Percentiles rank a stretch among this genome's conserved stretches.
Evolutionary conservation across 1,284 basidiomycete species (phyloP).

Genomic region (Marasmius sp.): DNA sequence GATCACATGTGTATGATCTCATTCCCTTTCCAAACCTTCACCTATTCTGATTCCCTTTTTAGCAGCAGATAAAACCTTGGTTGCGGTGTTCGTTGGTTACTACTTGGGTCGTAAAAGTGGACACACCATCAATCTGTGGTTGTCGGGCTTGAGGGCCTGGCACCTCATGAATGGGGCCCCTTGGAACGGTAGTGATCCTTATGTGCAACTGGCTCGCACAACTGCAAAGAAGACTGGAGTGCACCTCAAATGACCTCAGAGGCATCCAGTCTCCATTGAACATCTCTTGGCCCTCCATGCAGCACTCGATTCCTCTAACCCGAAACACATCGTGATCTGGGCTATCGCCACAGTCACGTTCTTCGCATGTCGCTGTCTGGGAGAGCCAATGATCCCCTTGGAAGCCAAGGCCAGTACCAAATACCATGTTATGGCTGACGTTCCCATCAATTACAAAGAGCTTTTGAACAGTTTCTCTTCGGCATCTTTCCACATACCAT

Average conservation of each 20-base stretch:
- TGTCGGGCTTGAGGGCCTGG: neutral
- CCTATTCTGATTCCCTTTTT: neutral
- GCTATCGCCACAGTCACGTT: neutral
- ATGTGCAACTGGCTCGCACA: neutral
- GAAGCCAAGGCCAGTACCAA: neutral
- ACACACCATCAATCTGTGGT: neutral
- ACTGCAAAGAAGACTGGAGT: neutral
- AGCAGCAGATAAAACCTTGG: conserved; percentile 23
- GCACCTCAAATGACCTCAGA: neutral
- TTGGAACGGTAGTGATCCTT: neutral
- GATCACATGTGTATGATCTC: conserved; percentile 23
- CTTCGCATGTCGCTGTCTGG: conserved; percentile 5
- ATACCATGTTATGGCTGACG: neutral
- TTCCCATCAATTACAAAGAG: neutral
- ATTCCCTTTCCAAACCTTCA: neutral
- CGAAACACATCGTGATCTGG: neutral
- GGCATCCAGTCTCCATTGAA: neutral
- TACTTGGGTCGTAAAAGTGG: neutral
- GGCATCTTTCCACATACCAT: conserved; percentile 1
- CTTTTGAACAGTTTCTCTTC: neutral
- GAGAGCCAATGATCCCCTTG: neutral
- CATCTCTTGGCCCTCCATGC: neutral
- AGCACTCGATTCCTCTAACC: neutral
- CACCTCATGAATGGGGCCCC: too few species aligned
- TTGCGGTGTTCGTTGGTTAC: conserved; percentile 24